These are phyloP conservation scores for Magnolia officinalis DNA, from an alignment of 164 flowering plant genomes.

Conservation along the genomic window DNA sequence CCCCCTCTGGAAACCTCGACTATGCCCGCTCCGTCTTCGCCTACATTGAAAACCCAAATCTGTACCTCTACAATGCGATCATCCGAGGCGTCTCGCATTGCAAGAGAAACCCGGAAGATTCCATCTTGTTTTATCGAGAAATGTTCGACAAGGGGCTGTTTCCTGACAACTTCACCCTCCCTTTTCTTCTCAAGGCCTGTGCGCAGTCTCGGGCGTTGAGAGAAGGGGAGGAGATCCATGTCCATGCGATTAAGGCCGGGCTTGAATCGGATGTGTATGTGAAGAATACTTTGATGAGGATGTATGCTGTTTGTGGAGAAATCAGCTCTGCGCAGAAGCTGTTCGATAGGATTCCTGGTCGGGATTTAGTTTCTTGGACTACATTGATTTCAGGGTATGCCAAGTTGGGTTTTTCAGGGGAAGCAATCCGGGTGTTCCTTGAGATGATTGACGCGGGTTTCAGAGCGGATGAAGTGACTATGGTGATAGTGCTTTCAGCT, in stretches of 20 bases:
- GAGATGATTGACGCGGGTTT: slow-evolving; percentile 9
- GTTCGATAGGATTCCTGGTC: slow-evolving; percentile 5
- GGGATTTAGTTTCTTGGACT: slow-evolving; percentile 20
- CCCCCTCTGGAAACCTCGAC: slow-evolving; percentile 12
- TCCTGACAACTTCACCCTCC: slow-evolving; percentile 18
- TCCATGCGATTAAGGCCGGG: slow-evolving; percentile 15
- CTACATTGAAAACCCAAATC: slow-evolving; percentile 4
- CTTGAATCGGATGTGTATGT: slow-evolving; percentile 14
- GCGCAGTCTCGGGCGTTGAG: slow-evolving; percentile 3
- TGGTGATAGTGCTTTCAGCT: slow-evolving; percentile 15
- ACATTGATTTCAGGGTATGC: slow-evolving; percentile 20
- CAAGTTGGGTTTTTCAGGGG: slow-evolving; percentile 6
- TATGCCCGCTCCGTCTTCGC: slow-evolving; percentile 13
- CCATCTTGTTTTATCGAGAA: slow-evolving; percentile 7
- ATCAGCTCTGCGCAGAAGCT: slow-evolving; percentile 5
- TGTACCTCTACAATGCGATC: slow-evolving; percentile 13
- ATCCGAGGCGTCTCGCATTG: slow-evolving; percentile 14
- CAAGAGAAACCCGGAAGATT: neutral
- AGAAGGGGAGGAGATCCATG: slow-evolving; percentile 17
- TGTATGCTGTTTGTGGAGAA: slow-evolving; percentile 18
- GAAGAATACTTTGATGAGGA: slow-evolving; percentile 15
- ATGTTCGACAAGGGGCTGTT: slow-evolving; percentile 12
- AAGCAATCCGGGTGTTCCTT: slow-evolving; percentile 13
- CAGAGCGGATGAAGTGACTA: slow-evolving; percentile 19
- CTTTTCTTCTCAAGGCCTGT: slow-evolving; percentile 20